Evolutionary conservation across 352 stramenopile genomes (phyloP).

Genomic region (Peronospora destructor): DNA sequence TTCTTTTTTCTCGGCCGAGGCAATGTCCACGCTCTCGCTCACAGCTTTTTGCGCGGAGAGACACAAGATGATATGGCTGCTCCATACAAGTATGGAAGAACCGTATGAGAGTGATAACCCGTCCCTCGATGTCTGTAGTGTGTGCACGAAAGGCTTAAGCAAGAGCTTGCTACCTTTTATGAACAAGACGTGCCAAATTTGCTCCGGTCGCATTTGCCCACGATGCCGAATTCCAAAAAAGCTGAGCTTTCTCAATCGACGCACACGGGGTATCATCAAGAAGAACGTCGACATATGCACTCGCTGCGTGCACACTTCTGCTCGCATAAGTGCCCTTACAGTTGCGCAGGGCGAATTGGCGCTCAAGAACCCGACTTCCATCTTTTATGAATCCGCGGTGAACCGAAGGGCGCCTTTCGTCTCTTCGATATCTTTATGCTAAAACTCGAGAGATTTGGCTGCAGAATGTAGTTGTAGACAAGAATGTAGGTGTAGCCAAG

Average conservation of each 20-base stretch:
- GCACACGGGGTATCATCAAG: constrained; percentile 28
- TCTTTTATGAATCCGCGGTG: too few species aligned
- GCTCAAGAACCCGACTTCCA: too few species aligned
- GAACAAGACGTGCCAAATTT: constrained; percentile 36
- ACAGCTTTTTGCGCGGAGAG: constrained; percentile 27
- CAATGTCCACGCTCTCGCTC: constrained; percentile 21
- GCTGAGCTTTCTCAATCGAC: constrained; percentile 32
- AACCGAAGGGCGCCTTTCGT: too few species aligned
- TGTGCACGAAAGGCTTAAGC: constrained; percentile 31
- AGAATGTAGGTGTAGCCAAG: background rate
- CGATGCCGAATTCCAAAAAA: constrained; percentile 4
- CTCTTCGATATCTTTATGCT: too few species aligned
- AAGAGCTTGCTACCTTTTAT: constrained; percentile 33
- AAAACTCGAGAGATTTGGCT: too few species aligned
- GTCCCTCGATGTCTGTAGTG: constrained; percentile 24
- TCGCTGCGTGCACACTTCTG: background rate
- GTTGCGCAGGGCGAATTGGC: constrained; percentile 29
- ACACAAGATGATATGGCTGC: constrained; percentile 43
- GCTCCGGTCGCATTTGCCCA: constrained; percentile 24
- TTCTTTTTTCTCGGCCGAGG: constrained; percentile 25
- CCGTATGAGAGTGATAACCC: constrained; percentile 22
- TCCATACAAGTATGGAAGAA: constrained; percentile 15
- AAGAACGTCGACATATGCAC: constrained; percentile 33
- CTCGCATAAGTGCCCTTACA: constrained; percentile 17
- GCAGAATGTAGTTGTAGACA: too few species aligned